Base-by-base conservation (phyloP, 2,329 filamentous ascomycete species). In the Coniochaeta ligniaria region DNA sequence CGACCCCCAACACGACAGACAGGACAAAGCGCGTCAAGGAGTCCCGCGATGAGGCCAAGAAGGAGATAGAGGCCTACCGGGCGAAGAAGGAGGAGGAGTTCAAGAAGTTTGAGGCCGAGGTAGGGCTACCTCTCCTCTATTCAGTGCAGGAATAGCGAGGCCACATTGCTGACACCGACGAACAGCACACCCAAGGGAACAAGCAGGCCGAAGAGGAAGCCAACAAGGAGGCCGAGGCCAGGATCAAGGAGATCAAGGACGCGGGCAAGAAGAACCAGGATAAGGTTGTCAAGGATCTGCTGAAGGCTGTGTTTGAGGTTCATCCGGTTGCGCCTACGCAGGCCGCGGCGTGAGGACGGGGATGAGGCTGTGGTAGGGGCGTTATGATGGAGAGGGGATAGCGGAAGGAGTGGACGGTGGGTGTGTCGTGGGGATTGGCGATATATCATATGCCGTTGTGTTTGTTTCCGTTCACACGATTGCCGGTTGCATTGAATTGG, bases 21-120 rank as follows among this genome's bases (percentile, higher is more conserved):
- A 92, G 95, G 73, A 97, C 95, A 64, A 97, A 97, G 83, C 88
- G 92, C 73, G 92, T 99, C 78, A 96, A 92, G 79, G 95, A 98
- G 80, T 95, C 95, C 65, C 91, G 94, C 73, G 87, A 91, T 72
- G 95, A 99, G 78, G 95, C 95, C 64, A 96, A 97, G 80, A 96
- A 96, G 79, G 94, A 99, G 76, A 96, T 99, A 71, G 91, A 96
- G 67, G 89, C 92, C 60, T 98, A 99, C 82, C 87, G 88, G 74
- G 85, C 88, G 71, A 79, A 88, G 69, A 99, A 97, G 81, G 95
- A 99, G 72, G 84, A 90, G 38, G 94, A 98, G 76, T 98, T 92
- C 81, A 94, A 95, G 82, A 89, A 90, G 73, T 98, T 96, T 71
- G 92, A 98, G 81, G 83, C 91, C 65, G 80, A 85, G 79, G 82